Conservation (phyloP, 2,329 filamentous ascomycete genomes). For the Setomelanomma holmii region DNA sequence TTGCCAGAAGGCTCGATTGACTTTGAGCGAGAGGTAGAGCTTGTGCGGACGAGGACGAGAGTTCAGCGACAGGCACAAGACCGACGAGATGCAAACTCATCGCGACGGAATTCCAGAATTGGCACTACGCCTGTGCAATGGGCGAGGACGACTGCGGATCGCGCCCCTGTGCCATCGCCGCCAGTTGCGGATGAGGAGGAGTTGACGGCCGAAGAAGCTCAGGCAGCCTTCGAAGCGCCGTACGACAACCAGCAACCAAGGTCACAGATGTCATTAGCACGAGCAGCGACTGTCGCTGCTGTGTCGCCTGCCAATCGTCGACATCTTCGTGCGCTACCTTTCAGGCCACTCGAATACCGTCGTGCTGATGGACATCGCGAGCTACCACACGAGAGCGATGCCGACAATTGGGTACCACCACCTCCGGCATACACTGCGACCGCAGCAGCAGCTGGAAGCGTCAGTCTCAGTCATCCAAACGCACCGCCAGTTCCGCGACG, state of each 20-base stretch:
- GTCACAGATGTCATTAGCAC: conserved; percentile 48
- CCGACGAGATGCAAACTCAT: conserved; percentile 15
- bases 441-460: conserved; percentile 48
- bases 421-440: conserved; percentile 80
- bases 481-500: conserved; percentile 34
- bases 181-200: conserved; percentile 39
- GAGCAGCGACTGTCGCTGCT: conserved; percentile 56
- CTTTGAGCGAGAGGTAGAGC: conserved; percentile 50
- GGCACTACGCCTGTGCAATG: conserved; percentile 35
- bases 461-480: conserved; percentile 46
- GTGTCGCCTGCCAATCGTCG: conserved; percentile 77
- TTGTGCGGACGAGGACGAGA: conserved; percentile 48
- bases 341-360: conserved; percentile 66
- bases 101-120: conserved; percentile 36
- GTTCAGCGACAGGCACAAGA: conserved; percentile 46
- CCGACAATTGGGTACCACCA: conserved; percentile 87
- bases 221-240: conserved; percentile 48
- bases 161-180: conserved; percentile 23
- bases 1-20: conserved; percentile 50
- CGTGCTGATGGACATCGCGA: conserved; percentile 74
- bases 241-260: conserved; percentile 51
- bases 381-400: conserved; percentile 84
- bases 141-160: conserved; percentile 36
- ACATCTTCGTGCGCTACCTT: conserved; percentile 65
- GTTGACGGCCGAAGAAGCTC: conserved; percentile 43